phyloP scores from a whole-genome alignment of 495 filamentous ascomycete genomes.

The Penicillium lividum region DNA sequence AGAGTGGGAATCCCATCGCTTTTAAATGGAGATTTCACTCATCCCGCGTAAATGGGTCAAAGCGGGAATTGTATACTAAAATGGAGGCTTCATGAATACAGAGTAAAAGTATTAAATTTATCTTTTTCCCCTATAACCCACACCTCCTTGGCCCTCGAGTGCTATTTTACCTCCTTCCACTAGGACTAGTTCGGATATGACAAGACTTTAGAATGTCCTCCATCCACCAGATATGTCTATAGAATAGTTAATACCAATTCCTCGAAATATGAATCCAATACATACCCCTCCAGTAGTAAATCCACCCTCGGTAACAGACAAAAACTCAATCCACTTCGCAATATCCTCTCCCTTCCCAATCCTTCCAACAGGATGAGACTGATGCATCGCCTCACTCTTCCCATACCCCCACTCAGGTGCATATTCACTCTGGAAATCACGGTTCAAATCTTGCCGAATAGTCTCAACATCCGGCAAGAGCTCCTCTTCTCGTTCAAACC shows the following conservation, averaged over 20 bases:
- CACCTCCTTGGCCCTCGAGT: neutral
- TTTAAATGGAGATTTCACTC: too few species aligned
- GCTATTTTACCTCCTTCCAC: neutral
- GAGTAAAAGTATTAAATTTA: too few species aligned
- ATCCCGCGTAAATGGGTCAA: too few species aligned
- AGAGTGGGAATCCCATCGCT: too few species aligned
- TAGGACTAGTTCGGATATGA: neutral
- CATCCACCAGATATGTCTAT: constrained; percentile 6
- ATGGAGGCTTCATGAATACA: too few species aligned
- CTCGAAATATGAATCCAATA: neutral
- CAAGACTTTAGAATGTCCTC: constrained; percentile 2
- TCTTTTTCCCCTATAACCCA: neutral
- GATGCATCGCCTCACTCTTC: constrained; percentile 1
- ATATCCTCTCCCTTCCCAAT: constrained; percentile 9
- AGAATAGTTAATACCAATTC: neutral
- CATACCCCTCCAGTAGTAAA: constrained; percentile 8
- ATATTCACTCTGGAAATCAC: constrained; percentile 9
- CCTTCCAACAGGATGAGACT: constrained; percentile 5
- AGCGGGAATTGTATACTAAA: too few species aligned
- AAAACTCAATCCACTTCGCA: constrained; percentile 9
- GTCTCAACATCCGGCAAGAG: constrained; percentile 1
- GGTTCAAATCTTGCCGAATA: neutral
- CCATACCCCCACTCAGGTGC: constrained; percentile 6
- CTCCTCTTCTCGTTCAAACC: constrained; percentile 1
- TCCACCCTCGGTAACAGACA: constrained; percentile 1